A percentile compares a stretch with the other conserved stretches of the same genome.
Conservation (phyloP, 2,329 filamentous ascomycete genomes). For the Rutstroemia sydowiana region DNA sequence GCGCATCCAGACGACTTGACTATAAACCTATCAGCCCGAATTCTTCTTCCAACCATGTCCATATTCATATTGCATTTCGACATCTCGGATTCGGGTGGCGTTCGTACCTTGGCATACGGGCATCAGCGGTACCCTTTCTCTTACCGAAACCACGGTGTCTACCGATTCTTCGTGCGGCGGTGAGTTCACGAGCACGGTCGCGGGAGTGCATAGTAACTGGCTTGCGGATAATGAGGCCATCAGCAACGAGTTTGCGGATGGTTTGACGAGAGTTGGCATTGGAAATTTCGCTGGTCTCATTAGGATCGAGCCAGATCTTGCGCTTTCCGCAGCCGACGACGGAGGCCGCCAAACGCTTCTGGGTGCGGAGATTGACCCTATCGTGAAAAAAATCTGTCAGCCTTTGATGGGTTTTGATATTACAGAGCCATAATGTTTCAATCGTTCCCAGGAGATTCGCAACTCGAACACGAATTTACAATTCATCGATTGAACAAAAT, state of each 20-base stretch:
- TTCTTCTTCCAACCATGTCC: constrained; percentile 17
- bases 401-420: constrained; percentile 14
- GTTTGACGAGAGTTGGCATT: constrained; percentile 99
- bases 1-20: constrained; percentile 99
- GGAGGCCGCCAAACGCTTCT: constrained; percentile 99
- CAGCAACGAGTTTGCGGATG: constrained; percentile 97
- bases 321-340: constrained; percentile 98
- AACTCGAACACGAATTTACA: not conserved
- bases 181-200: constrained; percentile 90
- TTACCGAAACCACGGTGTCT: constrained; percentile 99
- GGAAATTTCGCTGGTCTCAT: constrained; percentile 98
- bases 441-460: not conserved
- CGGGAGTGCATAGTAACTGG: constrained; percentile 99
- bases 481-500: constrained; percentile 8
- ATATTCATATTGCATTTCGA: constrained; percentile 21
- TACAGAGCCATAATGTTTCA: not conserved
- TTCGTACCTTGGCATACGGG: constrained; percentile 93
- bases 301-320: constrained; percentile 99
- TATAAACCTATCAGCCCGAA: constrained; percentile 37
- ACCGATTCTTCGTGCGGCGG: constrained; percentile 87
- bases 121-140: constrained; percentile 99
- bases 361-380: constrained; percentile 99
- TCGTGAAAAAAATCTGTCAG: constrained; percentile 28
- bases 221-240: constrained; percentile 99
- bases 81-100: not conserved